A percentile compares a stretch with the other conserved stretches of the same genome.
Evolutionary conservation across 2,329 filamentous ascomycete genomes (phyloP).

Genomic region (Cryphonectria radicalis): DNA sequence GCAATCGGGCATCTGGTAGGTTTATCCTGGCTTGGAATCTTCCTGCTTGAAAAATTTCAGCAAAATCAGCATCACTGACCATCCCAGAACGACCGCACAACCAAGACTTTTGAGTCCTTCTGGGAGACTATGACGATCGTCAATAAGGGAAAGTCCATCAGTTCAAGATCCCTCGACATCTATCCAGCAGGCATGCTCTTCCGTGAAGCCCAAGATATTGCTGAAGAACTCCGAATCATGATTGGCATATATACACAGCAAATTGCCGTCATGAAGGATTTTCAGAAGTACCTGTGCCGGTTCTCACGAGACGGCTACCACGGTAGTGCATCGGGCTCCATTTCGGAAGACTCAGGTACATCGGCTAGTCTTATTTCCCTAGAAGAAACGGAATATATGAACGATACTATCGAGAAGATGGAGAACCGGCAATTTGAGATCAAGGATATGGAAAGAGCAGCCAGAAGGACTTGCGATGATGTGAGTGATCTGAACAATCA

Average conservation of each 20-base stretch:
- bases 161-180: slow-evolving; percentile 1
- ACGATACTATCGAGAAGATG: slow-evolving; percentile 5
- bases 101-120: not conserved
- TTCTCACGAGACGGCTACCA: not conserved
- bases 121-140: not conserved
- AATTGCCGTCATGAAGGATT: slow-evolving; percentile 14
- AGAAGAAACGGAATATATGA: slow-evolving; percentile 17
- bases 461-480: slow-evolving; percentile 10
- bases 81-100: not conserved
- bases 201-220: slow-evolving; percentile 22
- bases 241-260: slow-evolving; percentile 20
- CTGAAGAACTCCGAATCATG: slow-evolving; percentile 23
- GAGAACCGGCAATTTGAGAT: slow-evolving; percentile 17
- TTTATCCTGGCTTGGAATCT: not conserved
- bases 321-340: no score
- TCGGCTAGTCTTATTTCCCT: not conserved
- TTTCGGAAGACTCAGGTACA: not conserved
- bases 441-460: slow-evolving; percentile 6
- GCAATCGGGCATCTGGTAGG: not conserved
- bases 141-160: not conserved
- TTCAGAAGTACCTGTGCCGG: not conserved
- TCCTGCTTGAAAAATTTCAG: not conserved
- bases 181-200: slow-evolving; percentile 17
- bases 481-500: not conserved
- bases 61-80: not conserved